These are phyloP conservation scores for Candida boleticola DNA, from an alignment of 805 yeast species.

Conservation along the genomic window DNA sequence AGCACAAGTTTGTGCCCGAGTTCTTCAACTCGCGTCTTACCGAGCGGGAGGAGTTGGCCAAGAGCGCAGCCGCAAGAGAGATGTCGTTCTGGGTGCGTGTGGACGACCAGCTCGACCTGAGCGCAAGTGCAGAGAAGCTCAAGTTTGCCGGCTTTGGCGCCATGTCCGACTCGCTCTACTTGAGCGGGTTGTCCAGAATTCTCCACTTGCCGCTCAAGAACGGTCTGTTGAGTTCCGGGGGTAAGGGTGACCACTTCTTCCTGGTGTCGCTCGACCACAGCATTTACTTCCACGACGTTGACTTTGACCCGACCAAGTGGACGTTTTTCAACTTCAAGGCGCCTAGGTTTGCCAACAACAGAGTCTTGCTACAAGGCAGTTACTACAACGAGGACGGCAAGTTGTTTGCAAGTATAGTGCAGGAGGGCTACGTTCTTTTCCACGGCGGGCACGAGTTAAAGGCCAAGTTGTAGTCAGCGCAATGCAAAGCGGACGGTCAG, in stretches of 20 bases:
- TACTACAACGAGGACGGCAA: slow-evolving; percentile 29
- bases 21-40: slow-evolving; percentile 20
- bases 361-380: slow-evolving; percentile 27
- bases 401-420: slow-evolving; percentile 30
- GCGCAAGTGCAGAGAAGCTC: slow-evolving; percentile 3
- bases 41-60: slow-evolving; percentile 18
- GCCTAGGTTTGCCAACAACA: slow-evolving; percentile 29
- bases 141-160: slow-evolving; percentile 32
- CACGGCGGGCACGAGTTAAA: slow-evolving; percentile 16
- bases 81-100: slow-evolving; percentile 32
- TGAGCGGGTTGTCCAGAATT: slow-evolving; percentile 27
- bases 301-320: slow-evolving; percentile 34
- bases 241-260: slow-evolving; percentile 25
- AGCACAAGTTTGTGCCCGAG: slow-evolving; percentile 28
- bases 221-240: slow-evolving; percentile 19
- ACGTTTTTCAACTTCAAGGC: slow-evolving; percentile 24
- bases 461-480: slow-evolving; percentile 18
- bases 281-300: slow-evolving; percentile 34
- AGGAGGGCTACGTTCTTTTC: slow-evolving; percentile 33
- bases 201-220: slow-evolving; percentile 22
- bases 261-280: slow-evolving; percentile 34
- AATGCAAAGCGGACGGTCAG: neutral
- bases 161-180: slow-evolving; percentile 31
- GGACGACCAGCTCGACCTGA: slow-evolving; percentile 15
- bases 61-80: slow-evolving; percentile 28